Evolutionary conservation across 2,329 filamentous ascomycete genomes (phyloP), one percentile per base, ranked within the genome.

Genomic region (Rutstroemia sp.): DNA sequence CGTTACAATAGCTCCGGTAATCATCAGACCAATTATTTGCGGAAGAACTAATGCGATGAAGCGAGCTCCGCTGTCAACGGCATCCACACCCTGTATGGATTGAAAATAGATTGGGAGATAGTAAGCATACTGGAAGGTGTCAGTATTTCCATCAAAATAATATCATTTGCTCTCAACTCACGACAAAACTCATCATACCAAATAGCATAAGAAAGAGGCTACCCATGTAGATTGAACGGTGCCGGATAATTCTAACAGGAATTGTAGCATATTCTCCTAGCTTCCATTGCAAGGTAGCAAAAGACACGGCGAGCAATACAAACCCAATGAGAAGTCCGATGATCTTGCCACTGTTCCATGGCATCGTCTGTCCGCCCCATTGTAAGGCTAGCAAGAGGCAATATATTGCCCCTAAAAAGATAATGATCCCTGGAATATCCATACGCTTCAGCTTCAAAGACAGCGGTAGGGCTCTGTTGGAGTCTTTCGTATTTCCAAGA

Each of bases 371-470:
- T 0, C 73, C 72, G 19, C 72, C 73, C 65, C 69, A 74, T 60
- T 74, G 69, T 1, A 75, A 61, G 23, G 72, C 73, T 0, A 75
- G 64, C 5, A 75, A 62, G 14, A 73, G 59, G 48, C 64, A 69
- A 46, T 73, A 64, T 12, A 73, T 64, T 2, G 68, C 64, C 0
- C 71, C 70, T 4, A 73, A 63, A 25, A 73, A 66, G 9, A 72
- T 59, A 0, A 63, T 55, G 1, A 68, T 68, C 19, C 73, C 72
- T 25, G 69, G 56, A 0, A 70, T 53, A 53, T 74, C 72, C 25
- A 73, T 58, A 9, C 69, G 65, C 25, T 61, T 57, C 40, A 67
- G 48, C 51, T 64, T 49, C 49, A 64, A 52, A 0, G 14, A 23
- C 21, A 64, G 47, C 4, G 58, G 48, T 6, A 66, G 61, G 19